Evolutionary conservation across 768 basidiomycete species (phyloP).

Genomic region (Phaeotremella skinneri): DNA sequence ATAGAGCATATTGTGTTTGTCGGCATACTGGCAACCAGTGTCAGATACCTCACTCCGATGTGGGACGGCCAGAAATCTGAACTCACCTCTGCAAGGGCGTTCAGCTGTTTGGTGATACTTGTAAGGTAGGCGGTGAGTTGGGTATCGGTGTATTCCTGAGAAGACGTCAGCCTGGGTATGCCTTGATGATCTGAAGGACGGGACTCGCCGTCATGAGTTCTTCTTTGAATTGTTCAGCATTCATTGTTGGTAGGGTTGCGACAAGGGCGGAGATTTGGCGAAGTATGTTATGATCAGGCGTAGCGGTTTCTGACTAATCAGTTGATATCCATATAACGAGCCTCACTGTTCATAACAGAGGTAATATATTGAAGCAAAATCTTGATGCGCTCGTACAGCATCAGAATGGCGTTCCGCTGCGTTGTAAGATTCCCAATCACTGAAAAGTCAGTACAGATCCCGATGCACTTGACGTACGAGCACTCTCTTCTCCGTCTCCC

Average conservation of each 20-base stretch:
- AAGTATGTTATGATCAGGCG: slow-evolving; percentile 73
- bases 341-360: slow-evolving; percentile 68
- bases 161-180: slow-evolving; percentile 19
- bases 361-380: slow-evolving; percentile 83
- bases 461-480: slow-evolving; percentile 58
- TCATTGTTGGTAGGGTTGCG: slow-evolving; percentile 81
- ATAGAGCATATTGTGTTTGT: slow-evolving; percentile 13
- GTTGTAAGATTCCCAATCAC: slow-evolving; percentile 88
- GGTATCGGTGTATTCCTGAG: slow-evolving; percentile 91
- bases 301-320: slow-evolving; percentile 62
- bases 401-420: slow-evolving; percentile 90
- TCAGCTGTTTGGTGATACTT: slow-evolving; percentile 81
- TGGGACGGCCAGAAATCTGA: not conserved
- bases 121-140: slow-evolving; percentile 87
- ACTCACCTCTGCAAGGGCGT: slow-evolving; percentile 81
- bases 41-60: not conserved
- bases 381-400: slow-evolving; percentile 88
- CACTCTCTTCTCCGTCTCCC: slow-evolving; percentile 64
- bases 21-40: slow-evolving; percentile 7
- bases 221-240: slow-evolving; percentile 74
- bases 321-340: not conserved
- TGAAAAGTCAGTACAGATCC: slow-evolving; percentile 47
- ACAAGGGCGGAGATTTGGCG: slow-evolving; percentile 82
- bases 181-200: not conserved
- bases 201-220: slow-evolving; percentile 79